Conservation (phyloP, 495 filamentous ascomycete species). For the Aspergillus bridgeri region DNA sequence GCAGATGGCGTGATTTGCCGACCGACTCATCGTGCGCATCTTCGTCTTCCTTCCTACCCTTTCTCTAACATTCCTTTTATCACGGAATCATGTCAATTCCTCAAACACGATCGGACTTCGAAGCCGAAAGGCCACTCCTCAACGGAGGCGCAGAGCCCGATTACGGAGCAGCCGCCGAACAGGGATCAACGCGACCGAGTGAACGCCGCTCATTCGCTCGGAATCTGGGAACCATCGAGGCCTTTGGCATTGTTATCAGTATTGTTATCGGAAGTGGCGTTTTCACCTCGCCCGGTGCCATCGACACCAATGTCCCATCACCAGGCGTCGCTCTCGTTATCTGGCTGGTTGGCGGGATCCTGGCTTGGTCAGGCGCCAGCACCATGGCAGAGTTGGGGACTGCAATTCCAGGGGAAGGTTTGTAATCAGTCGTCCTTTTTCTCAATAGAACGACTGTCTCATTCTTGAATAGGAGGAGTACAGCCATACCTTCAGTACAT, state of each 20-base stretch:
- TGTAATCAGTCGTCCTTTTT: too few relatives aligned
- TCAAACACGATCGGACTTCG: not conserved
- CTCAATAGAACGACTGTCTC: not conserved
- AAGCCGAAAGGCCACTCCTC: constrained; percentile 2
- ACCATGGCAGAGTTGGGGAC: constrained; percentile 23
- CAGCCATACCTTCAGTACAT: constrained; percentile 22
- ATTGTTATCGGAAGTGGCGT: constrained; percentile 23
- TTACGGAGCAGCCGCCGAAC: not conserved
- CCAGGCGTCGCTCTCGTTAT: constrained; percentile 17
- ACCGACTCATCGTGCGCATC: too few relatives aligned
- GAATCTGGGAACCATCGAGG: constrained; percentile 18
- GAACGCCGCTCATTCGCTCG: constrained; percentile 13
- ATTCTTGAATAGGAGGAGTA: constrained; percentile 10
- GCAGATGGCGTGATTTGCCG: too few relatives aligned
- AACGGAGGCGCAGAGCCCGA: not conserved
- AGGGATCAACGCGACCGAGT: not conserved
- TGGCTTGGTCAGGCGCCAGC: constrained; percentile 21
- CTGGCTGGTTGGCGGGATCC: constrained; percentile 19
- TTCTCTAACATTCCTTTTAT: too few relatives aligned
- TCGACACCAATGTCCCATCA: constrained; percentile 22
- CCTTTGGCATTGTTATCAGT: constrained; percentile 22
- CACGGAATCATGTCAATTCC: too few relatives aligned
- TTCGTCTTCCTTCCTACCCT: too few relatives aligned
- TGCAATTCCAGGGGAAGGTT: constrained; percentile 19
- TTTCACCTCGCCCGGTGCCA: constrained; percentile 19